Base-by-base conservation (phyloP, 139 green algal species). In the Chlorokybus atmophyticus region DNA sequence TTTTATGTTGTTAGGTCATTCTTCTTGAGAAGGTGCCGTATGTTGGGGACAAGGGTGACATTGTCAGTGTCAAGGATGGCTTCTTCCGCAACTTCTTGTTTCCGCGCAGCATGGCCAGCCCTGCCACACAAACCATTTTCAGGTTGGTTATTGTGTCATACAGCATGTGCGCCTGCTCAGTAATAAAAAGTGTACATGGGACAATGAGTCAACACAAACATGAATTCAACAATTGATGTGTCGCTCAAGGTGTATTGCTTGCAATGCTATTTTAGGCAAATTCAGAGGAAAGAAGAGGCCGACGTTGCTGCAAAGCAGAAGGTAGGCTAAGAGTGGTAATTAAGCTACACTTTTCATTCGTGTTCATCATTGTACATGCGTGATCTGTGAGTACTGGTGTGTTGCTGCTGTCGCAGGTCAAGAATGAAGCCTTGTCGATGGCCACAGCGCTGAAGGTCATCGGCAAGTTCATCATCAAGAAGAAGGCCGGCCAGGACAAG, bases 71-170 rank as follows among this genome's bases (percentile, higher is more conserved):
- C 21, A 75, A 82, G 1, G 61, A 78, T 17, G 87, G 87, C 29
- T 96, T 82, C 81, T 92, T 78, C 66, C 74, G 87, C 42, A 95
- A 95, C 74, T 95, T 75, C 70, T 71, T 94, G 67, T 59, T 61
- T 30, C 86, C 86, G 3, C 66, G 82, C 19, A 60, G 70, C 41
- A 64, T 83, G 38, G 87, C 87, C 0, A 72, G 79, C 44, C 62
- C 77, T 24, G 87, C 87, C 44, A 87, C 69, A 35, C 55, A 74
- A 2, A 52, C 32, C 23, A 78, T 94, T 42, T 72, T 96, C 4
- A 72, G 70, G 84, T 93, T 57, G 68, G 79, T 44, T 14, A 44
- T 14, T 14, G n/a, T n/a, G n/a, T n/a, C 35, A 10, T 44, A 10
- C 35, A 44, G 14, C 35, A 44, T 44, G 10, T 44, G n/a, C n/a